Evolutionary conservation across 2,329 filamentous ascomycete genomes (phyloP), one percentile per base, ranked within the genome.

Genomic region (Rhynchosporium agropyri): DNA sequence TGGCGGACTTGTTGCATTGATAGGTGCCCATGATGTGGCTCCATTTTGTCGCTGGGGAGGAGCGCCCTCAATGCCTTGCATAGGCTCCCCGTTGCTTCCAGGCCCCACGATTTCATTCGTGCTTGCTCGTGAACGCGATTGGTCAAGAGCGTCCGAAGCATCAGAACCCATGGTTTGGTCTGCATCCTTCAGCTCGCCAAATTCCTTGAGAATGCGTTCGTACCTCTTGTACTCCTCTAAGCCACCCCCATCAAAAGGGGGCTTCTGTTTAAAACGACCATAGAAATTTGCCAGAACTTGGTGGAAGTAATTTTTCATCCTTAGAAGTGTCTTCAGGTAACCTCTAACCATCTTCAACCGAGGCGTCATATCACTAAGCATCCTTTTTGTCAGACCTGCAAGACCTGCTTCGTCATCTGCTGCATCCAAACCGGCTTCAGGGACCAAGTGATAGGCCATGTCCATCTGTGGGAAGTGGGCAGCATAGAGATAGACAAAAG

Each of bases 391-490:
- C 50, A 83, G 74, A 1, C 78, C 78, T 0, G 82, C 51, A 43
- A 64, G 65, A 5, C 62, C 53, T 48, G 60, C 57, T 13, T 57
- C 56, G n/a, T 58, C 58, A 26, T 60, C 50, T 4, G n/a, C 26
- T n/a, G 26, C 26, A 8, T 31, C 20, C 6, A 33, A n/a, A 9
- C 31, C 38, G 31, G 33, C 36, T n/a, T 51, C 45, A 49, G 69
- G 70, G 5, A 78, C 72, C 76, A 90, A 82, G 70, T 83, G 82
- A 3, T 78, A 76, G 10, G 82, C 76, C 0, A 78, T 78, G 68
- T 91, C 89, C 85, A 91, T 90, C 62, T 84, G 81, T 0, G 86
- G 86, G 62, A 91, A 91, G 70, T 87, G 84, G 50, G 81, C 79
- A 10, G 84, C 84, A 72, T 91, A 91, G 2, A 89, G 79, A 40